phyloP scores from a whole-genome alignment of 768 basidiomycete species.

The Wakefieldia striispora region DNA sequence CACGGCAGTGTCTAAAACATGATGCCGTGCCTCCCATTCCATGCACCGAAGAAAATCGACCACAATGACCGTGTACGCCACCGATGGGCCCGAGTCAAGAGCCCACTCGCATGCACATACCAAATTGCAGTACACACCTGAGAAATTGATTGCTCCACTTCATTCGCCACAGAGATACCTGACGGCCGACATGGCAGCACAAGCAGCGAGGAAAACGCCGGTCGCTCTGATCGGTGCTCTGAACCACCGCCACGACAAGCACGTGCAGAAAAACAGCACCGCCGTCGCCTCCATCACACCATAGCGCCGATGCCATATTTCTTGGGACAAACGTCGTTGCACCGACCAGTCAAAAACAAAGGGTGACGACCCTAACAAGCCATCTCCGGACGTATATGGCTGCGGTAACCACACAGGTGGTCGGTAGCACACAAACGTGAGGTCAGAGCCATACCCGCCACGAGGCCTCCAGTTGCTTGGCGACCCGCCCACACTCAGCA shows the following conservation, averaged over 20 bases:
- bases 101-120: background rate
- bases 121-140: constrained; percentile 4
- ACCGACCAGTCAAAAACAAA: background rate
- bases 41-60: constrained; percentile 6
- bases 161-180: background rate
- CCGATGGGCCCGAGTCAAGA: background rate
- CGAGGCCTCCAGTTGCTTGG: background rate
- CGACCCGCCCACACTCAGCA: background rate
- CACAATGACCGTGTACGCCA: background rate
- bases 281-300: background rate
- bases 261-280: constrained; percentile 1
- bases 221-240: background rate
- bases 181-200: background rate
- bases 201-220: background rate
- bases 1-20: background rate
- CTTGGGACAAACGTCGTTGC: background rate
- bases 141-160: background rate
- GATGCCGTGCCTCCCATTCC: constrained; percentile 10
- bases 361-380: background rate
- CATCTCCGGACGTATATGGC: background rate
- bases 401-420: background rate
- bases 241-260: constrained; percentile 9
- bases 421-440: background rate
- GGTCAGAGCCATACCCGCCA: constrained; percentile 2
- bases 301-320: background rate